Conservation (phyloP, 345 rosid genomes). For the Angophora floribunda region DNA sequence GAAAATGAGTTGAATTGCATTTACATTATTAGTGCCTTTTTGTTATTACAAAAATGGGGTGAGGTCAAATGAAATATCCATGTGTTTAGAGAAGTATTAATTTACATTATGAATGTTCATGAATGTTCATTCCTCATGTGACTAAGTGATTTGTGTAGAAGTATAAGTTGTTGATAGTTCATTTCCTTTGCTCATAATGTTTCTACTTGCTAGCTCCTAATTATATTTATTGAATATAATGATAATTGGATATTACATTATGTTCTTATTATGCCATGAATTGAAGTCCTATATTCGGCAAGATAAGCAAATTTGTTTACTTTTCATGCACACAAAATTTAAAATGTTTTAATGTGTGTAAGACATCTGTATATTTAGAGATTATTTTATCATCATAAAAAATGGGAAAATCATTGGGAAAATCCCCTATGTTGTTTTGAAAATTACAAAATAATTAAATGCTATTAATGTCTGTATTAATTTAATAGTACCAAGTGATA, state of each 20-base stretch:
- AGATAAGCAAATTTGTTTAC: no score
- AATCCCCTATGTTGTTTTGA: background rate
- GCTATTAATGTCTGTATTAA: background rate
- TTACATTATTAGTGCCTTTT: background rate
- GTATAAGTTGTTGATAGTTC: background rate
- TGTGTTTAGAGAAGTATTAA: background rate
- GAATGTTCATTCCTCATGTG: background rate
- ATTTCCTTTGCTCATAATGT: background rate
- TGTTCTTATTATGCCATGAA: no score
- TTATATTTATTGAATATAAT: no score
- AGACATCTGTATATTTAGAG: no score
- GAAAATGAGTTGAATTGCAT: background rate
- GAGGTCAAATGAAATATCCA: background rate
- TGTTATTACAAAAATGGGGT: background rate
- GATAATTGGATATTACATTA: no score
- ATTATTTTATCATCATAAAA: background rate
- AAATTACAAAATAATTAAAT: background rate
- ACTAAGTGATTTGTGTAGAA: background rate
- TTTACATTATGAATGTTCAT: background rate
- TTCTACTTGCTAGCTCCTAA: background rate
- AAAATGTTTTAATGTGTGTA: background rate
- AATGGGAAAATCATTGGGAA: background rate
- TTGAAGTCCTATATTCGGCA: no score
- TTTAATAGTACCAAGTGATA: background rate
- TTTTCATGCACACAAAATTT: background rate